Evolutionary conservation across 768 basidiomycete genomes (phyloP).

Genomic region (Russula sp.): DNA sequence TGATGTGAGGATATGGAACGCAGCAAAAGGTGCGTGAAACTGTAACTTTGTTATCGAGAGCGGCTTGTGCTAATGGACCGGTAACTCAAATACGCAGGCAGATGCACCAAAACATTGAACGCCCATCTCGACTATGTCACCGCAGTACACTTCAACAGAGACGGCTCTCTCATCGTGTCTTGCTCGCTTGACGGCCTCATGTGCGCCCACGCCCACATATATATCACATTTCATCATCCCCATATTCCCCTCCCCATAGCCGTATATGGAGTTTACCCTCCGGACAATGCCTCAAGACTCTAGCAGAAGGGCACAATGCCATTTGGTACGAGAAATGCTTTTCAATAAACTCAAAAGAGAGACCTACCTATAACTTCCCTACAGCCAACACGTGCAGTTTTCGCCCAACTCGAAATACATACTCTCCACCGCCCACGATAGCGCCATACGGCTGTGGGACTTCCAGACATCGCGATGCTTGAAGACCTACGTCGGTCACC

Average conservation of each 20-base stretch:
- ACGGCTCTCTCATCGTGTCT: constrained; percentile 88
- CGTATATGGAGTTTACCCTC: constrained; percentile 94
- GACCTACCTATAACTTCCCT: not conserved
- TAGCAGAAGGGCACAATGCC: constrained; percentile 86
- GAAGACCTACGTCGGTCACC: constrained; percentile 86
- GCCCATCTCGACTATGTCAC: constrained; percentile 96
- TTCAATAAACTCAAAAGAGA: not conserved
- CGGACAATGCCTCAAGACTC: constrained; percentile 94
- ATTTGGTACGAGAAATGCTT: constrained; percentile 52
- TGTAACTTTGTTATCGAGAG: not conserved
- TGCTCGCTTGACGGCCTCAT: constrained; percentile 92
- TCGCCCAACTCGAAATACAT: constrained; percentile 96
- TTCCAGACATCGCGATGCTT: constrained; percentile 87
- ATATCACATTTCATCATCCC: not conserved
- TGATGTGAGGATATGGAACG: constrained; percentile 91
- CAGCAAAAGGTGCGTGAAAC: constrained; percentile 59
- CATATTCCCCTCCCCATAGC: constrained; percentile 41
- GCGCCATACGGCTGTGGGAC: constrained; percentile 91
- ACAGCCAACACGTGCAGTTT: constrained; percentile 86
- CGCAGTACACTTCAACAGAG: constrained; percentile 89
- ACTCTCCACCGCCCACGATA: constrained; percentile 90
- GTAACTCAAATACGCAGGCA: constrained; percentile 48
- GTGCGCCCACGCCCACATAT: constrained; percentile 46
- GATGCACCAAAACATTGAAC: constrained; percentile 79
- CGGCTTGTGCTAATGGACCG: not conserved